Base-by-base conservation (phyloP, 2,329 filamentous ascomycete species). In the Hyphodiscus sp. region DNA sequence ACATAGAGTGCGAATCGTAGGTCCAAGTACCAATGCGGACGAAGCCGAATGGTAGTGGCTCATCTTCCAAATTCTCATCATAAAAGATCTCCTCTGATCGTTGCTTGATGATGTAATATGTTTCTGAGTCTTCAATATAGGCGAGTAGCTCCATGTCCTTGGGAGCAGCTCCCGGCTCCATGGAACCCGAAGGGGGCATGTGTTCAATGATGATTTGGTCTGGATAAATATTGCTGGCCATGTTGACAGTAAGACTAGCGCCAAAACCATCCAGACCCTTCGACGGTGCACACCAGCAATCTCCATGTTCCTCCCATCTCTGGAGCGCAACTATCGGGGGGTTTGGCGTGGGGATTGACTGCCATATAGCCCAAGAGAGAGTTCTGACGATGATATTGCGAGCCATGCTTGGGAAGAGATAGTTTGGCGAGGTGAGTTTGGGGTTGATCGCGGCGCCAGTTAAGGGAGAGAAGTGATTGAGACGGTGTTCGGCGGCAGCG, bases 281-380 rank as follows among this genome's bases (percentile, higher is more conserved):
- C 0, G 72, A 71, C 2, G 74, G 77, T 4, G 86, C 83, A 68
- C 92, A 97, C 87, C 90, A 97, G 70, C 90, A 95, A 57, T 97
- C 88, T 19, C 87, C 89, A 33, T 86, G 79, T 47, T 95, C 88
- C 10, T 83, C 74, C 90, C 91, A 96, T 2, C 75, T 71, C 1
- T 71, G 67, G 1, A 96, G 75, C 0, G 87, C 89, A 0, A 75
- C 69, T n/a, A 72, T 63, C 0, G 78, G 76, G 1, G 76, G 71
- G 19, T 68, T 63, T 2, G 66, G 57, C 19, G 51, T 11, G 42
- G 67, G 51, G 33, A 65, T 33, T 4, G 60, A 51, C 41, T 60
- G 63, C 11, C 41, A 50, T 54, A 61, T 53, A 53, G 63, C 60
- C 30, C 61, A 65, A 47, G 61, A 60, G 47, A 61, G 56, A 11